Base-by-base conservation (phyloP, 1,139 yeast genomes). In the Suhomyces taliae region DNA sequence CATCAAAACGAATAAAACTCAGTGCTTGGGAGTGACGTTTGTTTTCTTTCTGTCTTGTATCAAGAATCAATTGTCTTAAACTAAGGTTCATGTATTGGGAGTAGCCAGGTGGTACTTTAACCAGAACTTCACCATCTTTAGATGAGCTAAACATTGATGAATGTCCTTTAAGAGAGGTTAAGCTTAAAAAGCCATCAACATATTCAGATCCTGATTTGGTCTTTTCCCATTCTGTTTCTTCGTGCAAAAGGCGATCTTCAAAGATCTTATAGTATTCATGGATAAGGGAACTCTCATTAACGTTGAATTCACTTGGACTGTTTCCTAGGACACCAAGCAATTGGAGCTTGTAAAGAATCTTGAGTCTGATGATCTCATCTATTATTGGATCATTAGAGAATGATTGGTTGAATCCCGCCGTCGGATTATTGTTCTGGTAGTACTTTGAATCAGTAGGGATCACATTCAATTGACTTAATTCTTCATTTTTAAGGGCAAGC, bases 311-410 rank as follows among this genome's bases (percentile, higher is more conserved):
- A 59, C 62, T 64, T 11, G 78, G 78, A 33, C 54, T 57, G 12
- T 61, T 55, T 1, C 79, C 79, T 46, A 74, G 60, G 0, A 69
- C 65, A 0, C 79, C 79, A 33, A 70, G 45, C 9, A 70, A 64
- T 1, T 70, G 62, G 42, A 75, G 57, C 53, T 74, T 74, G 50
- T 70, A 69, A 7, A 65, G 43, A 6, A 74, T 55, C 51, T 74
- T 75, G 24, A 65, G 65, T 49, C 60, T 64, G 33, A 75, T 69
- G 39, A 73, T 66, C 32, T 54, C 55, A 51, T 75, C 65, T 33
- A 74, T 52, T 7, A 59, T 49, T 1, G 64, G 62, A 51, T 74
- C 74, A 24, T 62, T 54, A 9, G 74, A 62, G 52, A 72, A 72
- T 34, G 54, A 52, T 35, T 54, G 24, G 44, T 44, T 7, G 45